Conservation (phyloP, 2,329 filamentous ascomycete genomes). For the Alternaria brassicae region DNA sequence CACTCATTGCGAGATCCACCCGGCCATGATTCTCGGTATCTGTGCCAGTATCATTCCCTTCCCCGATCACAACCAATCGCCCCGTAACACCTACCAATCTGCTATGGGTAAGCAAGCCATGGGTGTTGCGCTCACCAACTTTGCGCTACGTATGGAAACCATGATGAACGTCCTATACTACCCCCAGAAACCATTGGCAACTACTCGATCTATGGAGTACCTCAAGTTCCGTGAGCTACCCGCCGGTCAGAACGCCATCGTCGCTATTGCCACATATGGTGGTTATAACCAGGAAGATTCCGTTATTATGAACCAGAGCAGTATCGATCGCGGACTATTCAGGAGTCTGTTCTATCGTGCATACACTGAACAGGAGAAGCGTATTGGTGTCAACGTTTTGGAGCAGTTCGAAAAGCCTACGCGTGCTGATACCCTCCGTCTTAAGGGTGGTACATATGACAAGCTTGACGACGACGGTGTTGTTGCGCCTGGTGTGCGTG, state of each 20-base stretch:
- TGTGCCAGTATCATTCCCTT: slow-evolving; percentile 99
- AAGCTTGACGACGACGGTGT: slow-evolving; percentile 98
- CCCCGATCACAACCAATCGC: slow-evolving; percentile 98
- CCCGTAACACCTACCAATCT: slow-evolving; percentile 98
- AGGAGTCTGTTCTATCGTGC: slow-evolving; percentile 97
- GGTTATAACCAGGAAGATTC: slow-evolving; percentile 99
- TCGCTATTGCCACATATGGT: slow-evolving; percentile 96
- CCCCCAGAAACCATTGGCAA: slow-evolving; percentile 95
- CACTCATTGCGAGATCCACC: slow-evolving; percentile 99
- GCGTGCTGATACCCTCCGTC: slow-evolving; percentile 82
- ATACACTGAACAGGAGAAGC: slow-evolving; percentile 97
- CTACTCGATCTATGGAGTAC: slow-evolving; percentile 97
- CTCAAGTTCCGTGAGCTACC: slow-evolving; percentile 97
- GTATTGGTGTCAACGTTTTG: slow-evolving; percentile 88
- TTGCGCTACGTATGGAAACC: slow-evolving; percentile 95
- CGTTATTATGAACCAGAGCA: slow-evolving; percentile 99
- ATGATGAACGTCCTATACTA: slow-evolving; percentile 99
- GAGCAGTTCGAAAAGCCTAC: slow-evolving; percentile 97
- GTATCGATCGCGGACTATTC: slow-evolving; percentile 96
- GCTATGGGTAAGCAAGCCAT: slow-evolving; percentile 99
- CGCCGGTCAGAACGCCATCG: slow-evolving; percentile 96
- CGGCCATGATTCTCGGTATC: slow-evolving; percentile 97
- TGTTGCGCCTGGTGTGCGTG: slow-evolving; percentile 89
- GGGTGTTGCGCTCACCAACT: slow-evolving; percentile 98
- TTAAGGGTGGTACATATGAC: slow-evolving; percentile 96